Conservation (phyloP, 2,329 filamentous ascomycete genomes). For the Fusarium sp. region DNA sequence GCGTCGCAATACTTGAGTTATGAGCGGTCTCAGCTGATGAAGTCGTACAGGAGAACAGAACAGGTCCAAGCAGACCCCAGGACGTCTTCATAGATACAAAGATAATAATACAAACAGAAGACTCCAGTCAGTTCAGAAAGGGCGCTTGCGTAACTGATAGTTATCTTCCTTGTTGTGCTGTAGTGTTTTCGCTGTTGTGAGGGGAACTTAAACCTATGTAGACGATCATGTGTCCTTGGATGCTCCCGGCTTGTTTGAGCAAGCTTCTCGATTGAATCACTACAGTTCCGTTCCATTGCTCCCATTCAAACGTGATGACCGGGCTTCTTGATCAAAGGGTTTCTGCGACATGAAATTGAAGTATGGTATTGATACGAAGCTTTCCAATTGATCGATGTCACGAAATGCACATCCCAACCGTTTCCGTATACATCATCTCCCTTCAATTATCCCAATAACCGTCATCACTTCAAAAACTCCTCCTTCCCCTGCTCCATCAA, state of each 20-base stretch:
- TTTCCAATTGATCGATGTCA: not conserved
- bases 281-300: not conserved
- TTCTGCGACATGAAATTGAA: not conserved
- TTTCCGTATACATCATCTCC: not conserved
- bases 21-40: not conserved
- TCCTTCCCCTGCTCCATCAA: constrained; percentile 57
- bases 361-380: not conserved
- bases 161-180: too few relatives aligned
- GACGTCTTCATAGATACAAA: too few relatives aligned
- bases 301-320: not conserved
- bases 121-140: not conserved
- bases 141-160: not conserved
- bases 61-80: too few relatives aligned
- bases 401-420: not conserved
- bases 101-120: not conserved
- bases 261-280: not conserved
- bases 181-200: not conserved
- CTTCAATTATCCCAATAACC: accelerated
- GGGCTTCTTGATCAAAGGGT: too few relatives aligned
- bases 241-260: not conserved
- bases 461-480: constrained; percentile 30
- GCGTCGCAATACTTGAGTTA: not conserved
- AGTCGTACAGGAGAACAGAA: not conserved
- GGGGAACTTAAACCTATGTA: too few relatives aligned
- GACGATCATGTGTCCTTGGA: not conserved